These are phyloP conservation scores for Psilocybe cyanescens DNA, from an alignment of 768 basidiomycete species.

Conservation along the genomic window DNA sequence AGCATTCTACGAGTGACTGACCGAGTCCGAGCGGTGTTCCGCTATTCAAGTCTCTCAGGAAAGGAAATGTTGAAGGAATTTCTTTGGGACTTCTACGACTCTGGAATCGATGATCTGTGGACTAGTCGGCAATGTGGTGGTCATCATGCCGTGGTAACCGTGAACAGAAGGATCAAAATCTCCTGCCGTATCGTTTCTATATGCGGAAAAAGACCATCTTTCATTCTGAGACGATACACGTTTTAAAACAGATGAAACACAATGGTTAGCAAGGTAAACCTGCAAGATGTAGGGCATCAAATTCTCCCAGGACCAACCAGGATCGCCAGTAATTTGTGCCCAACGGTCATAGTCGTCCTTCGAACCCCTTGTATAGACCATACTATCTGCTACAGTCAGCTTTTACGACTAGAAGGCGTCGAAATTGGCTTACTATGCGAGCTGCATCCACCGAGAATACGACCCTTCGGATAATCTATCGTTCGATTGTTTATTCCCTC, in stretches of 20 bases:
- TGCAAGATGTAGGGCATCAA: constrained; percentile 9
- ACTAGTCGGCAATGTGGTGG: constrained; percentile 32
- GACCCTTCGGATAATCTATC: constrained; percentile 4
- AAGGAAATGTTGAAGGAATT: constrained; percentile 29
- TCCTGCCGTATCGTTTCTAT: constrained; percentile 31
- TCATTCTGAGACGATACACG: constrained; percentile 28
- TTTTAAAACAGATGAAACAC: background rate
- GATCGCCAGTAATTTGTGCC: constrained; percentile 9
- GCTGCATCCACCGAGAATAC: constrained; percentile 11
- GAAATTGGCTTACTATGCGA: constrained; percentile 6
- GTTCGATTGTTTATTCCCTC: background rate
- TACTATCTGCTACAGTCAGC: background rate
- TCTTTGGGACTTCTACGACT: constrained; percentile 34
- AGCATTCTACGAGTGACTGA: background rate
- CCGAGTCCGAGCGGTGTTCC: constrained; percentile 30
- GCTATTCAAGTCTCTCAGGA: constrained; percentile 30
- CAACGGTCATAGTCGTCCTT: constrained; percentile 11
- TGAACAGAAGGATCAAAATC: constrained; percentile 34
- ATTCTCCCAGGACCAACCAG: constrained; percentile 11
- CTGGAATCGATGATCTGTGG: constrained; percentile 30
- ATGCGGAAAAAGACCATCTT: constrained; percentile 27
- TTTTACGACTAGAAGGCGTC: background rate
- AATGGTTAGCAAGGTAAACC: background rate
- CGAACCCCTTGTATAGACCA: constrained; percentile 10
- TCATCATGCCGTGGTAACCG: constrained; percentile 28